phyloP scores from a whole-genome alignment of 805 yeast genomes.

The Candida coquimbonensis region DNA sequence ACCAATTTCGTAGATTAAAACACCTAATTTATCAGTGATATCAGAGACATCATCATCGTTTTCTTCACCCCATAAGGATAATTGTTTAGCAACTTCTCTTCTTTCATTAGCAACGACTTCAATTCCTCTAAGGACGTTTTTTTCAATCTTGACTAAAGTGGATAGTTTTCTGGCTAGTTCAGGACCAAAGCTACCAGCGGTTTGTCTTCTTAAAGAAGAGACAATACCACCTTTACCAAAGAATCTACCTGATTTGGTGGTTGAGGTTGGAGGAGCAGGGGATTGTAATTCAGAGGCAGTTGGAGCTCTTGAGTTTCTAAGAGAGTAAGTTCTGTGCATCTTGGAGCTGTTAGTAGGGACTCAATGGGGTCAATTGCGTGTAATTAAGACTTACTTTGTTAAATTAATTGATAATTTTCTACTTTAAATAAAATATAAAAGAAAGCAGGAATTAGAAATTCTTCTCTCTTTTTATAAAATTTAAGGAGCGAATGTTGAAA shows the following conservation, averaged over 20 bases:
- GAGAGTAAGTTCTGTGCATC: conserved; percentile 98
- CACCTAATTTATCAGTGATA: conserved; percentile 83
- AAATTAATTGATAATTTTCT: not conserved
- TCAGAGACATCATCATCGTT: conserved; percentile 83
- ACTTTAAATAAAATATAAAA: not conserved
- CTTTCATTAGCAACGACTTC: conserved; percentile 74
- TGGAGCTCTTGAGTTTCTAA: conserved; percentile 93
- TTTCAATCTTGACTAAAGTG: conserved; percentile 72
- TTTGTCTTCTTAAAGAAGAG: conserved; percentile 55
- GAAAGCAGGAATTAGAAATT: not conserved
- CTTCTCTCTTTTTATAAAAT: not conserved
- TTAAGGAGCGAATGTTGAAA: not conserved
- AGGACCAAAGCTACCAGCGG: conserved; percentile 79
- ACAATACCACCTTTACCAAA: conserved; percentile 73
- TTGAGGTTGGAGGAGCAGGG: conserved; percentile 92
- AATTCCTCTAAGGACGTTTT: conserved; percentile 71
- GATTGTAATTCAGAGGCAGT: conserved; percentile 92
- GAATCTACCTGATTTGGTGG: conserved; percentile 77
- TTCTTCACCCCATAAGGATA: conserved; percentile 81
- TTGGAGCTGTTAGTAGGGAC: not conserved
- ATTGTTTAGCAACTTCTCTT: conserved; percentile 74
- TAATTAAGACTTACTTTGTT: not conserved
- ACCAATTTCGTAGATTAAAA: conserved; percentile 73
- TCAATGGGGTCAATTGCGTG: not conserved
- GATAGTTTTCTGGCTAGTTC: conserved; percentile 71